Conservation (phyloP, 805 yeast genomes). For the Zygoascus ofunaensis region DNA sequence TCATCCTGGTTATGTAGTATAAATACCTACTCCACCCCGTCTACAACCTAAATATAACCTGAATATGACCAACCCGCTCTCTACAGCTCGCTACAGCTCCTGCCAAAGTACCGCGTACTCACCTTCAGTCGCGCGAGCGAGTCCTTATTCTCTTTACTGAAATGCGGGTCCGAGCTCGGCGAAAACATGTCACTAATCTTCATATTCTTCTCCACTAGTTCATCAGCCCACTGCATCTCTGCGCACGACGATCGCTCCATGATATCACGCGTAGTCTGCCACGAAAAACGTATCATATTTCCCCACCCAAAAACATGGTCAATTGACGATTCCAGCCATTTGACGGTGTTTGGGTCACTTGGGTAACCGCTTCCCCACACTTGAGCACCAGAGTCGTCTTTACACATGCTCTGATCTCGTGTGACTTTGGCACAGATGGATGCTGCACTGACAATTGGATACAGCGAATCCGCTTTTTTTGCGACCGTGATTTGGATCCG, state of each 20-base stretch:
- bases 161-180: background rate
- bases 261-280: constrained; percentile 86
- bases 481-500: constrained; percentile 65
- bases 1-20: too few species aligned
- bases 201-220: constrained; percentile 8
- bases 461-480: constrained; percentile 89
- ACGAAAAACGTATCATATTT: constrained; percentile 66
- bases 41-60: too few species aligned
- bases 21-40: too few species aligned
- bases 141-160: background rate
- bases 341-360: constrained; percentile 76
- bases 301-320: constrained; percentile 85
- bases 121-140: background rate
- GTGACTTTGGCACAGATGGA: constrained; percentile 95
- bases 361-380: constrained; percentile 90
- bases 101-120: constrained; percentile 8
- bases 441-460: constrained; percentile 89
- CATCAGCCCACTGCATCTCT: constrained; percentile 17
- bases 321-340: constrained; percentile 57
- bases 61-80: too few species aligned
- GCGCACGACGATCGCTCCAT: constrained; percentile 33
- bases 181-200: constrained; percentile 6
- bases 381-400: constrained; percentile 13
- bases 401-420: constrained; percentile 55
- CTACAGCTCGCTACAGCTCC: background rate